phyloP scores from a whole-genome alignment of 768 basidiomycete genomes.

The Pholiota conissans region DNA sequence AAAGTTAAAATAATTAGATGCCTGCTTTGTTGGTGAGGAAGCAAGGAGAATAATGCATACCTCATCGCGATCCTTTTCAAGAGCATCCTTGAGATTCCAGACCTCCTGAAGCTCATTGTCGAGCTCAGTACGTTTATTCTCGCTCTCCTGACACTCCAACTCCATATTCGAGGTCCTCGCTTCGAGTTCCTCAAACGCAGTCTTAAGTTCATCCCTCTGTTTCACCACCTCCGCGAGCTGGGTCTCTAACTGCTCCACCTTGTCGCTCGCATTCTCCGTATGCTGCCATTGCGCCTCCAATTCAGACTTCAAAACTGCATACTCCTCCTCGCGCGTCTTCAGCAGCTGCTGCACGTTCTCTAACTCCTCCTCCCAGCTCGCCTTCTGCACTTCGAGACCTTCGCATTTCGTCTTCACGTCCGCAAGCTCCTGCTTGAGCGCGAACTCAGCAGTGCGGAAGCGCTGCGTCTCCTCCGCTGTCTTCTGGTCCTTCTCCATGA shows the following conservation, averaged over 20 bases:
- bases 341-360: constrained; percentile 40
- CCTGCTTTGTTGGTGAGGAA: neutral
- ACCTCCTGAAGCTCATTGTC: constrained; percentile 57
- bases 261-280: constrained; percentile 56
- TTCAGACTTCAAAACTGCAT: constrained; percentile 54
- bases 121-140: constrained; percentile 54
- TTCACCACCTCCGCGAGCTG: constrained; percentile 33
- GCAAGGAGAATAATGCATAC: constrained; percentile 31
- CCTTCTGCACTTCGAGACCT: constrained; percentile 43
- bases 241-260: constrained; percentile 31
- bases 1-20: no score
- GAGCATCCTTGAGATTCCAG: constrained; percentile 48
- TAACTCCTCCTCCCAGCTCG: constrained; percentile 41
- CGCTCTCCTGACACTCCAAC: constrained; percentile 53
- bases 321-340: constrained; percentile 43
- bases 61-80: constrained; percentile 58
- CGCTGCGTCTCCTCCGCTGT: constrained; percentile 41
- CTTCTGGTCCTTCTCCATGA: constrained; percentile 40
- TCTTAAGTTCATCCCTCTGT: constrained; percentile 40
- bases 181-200: constrained; percentile 42
- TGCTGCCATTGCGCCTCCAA: constrained; percentile 72
- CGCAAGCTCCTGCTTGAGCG: constrained; percentile 54
- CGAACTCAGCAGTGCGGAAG: constrained; percentile 39
- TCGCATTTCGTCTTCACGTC: constrained; percentile 43
- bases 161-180: constrained; percentile 47